phyloP scores from a whole-genome alignment of 208 protist genomes.

The Angomonas desouzai region DNA sequence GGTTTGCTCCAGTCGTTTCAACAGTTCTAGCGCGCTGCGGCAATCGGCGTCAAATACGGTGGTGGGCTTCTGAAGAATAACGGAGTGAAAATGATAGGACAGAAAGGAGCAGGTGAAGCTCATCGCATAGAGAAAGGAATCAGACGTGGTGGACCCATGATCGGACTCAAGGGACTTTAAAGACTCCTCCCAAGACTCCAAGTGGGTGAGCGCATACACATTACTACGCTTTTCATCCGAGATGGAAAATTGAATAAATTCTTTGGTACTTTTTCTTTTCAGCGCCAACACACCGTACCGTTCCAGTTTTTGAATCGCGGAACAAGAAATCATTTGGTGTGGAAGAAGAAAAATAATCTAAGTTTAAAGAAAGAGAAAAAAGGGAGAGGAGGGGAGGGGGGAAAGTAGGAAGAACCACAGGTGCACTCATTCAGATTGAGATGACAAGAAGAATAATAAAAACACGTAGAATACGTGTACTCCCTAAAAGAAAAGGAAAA shows the following conservation, averaged over 20 bases:
- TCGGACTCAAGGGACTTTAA: neutral
- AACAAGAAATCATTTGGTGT: slow-evolving; percentile 62
- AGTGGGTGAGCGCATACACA: slow-evolving; percentile 81
- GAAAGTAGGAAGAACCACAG: no score
- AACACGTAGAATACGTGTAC: no score
- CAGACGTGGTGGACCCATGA: neutral
- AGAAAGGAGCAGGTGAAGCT: neutral
- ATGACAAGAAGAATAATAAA: no score
- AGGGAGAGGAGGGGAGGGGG: no score
- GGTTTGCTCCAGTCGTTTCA: neutral
- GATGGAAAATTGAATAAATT: slow-evolving; percentile 71
- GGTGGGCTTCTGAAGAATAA: neutral
- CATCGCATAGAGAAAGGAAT: slow-evolving; percentile 3
- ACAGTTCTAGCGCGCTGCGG: neutral
- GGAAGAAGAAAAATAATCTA: neutral
- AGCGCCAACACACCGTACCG: slow-evolving; percentile 79
- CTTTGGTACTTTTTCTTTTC: slow-evolving; percentile 61
- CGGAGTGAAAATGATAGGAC: neutral
- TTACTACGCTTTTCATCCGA: slow-evolving; percentile 65
- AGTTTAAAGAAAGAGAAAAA: slow-evolving; percentile 1
- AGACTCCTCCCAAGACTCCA: slow-evolving; percentile 59
- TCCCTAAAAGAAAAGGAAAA: no score
- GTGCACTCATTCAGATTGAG: no score
- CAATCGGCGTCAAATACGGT: neutral
- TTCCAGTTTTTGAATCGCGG: slow-evolving; percentile 84